Percentiles rank a stretch among this genome's conserved stretches.
Conservation (phyloP, 179 eudicot species). For the Camellia oleifera region DNA sequence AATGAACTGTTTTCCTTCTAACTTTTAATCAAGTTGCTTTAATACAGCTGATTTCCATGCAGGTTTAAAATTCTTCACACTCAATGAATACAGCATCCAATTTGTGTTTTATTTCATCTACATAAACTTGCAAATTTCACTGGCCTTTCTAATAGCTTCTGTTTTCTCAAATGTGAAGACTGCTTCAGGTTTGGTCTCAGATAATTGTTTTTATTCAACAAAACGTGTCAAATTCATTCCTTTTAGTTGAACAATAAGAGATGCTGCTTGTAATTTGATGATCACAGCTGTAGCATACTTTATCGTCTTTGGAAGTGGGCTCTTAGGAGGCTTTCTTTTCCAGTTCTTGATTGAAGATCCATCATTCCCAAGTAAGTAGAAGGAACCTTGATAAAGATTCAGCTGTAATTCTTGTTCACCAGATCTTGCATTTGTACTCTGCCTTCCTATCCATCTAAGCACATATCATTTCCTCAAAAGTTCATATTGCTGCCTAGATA, state of each 20-base stretch:
- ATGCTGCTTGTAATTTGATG: constrained; percentile 1
- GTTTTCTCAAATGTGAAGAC: constrained; percentile 64
- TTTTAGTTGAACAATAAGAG: background rate
- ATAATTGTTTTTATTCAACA: background rate
- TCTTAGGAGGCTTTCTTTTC: constrained; percentile 75
- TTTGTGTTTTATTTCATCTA: constrained; percentile 80
- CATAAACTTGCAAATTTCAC: constrained; percentile 77
- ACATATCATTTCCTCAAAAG: background rate
- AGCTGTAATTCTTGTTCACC: background rate
- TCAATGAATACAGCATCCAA: constrained; percentile 79
- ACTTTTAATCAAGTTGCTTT: constrained; percentile 12
- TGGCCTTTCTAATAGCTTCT: constrained; percentile 84
- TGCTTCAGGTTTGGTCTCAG: constrained; percentile 64
- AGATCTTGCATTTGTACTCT: background rate
- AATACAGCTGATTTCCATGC: constrained; percentile 21
- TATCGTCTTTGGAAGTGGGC: constrained; percentile 69
- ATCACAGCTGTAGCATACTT: constrained; percentile 72
- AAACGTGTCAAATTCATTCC: background rate
- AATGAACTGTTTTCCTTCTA: constrained; percentile 1
- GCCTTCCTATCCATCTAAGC: background rate
- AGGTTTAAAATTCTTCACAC: constrained; percentile 77
- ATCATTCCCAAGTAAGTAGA: constrained; percentile 47
- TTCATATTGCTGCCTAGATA: background rate
- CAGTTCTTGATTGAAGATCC: constrained; percentile 63
- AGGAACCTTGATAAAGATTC: background rate